Base-by-base conservation (phyloP, 2,329 filamentous ascomycete species). In the Scedosporium minutisporum region DNA sequence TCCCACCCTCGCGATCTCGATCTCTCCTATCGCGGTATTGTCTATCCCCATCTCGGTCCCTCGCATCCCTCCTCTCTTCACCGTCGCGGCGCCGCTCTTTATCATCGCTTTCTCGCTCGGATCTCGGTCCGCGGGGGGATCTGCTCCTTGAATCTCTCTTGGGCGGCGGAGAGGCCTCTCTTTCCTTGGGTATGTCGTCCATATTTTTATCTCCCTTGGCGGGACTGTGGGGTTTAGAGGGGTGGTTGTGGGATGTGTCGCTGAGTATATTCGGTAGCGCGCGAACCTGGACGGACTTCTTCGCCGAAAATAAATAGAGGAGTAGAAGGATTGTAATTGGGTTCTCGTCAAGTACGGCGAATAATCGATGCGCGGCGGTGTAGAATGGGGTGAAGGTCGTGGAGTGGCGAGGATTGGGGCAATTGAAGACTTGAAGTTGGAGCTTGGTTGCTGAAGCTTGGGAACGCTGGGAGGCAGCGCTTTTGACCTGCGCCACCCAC, bases 11-110 rank as follows among this genome's bases (percentile, higher is more conserved):
- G 23, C 51, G 51, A 23, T 55, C 51, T 23, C 44, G n/a, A 18
- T 14, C 44, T 12, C 44, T 23, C 48, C 46, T 57, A 41, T 38
- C 60, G 10, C 60, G 27, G 48, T 61, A 55, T 38, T 44, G 27
- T 16, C 21, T 41, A 25, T 25, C 51, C 51, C 51, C 12, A 14
- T 55, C 51, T 16, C 58, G 58, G 58, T 60, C 58, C 7, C 58
- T 44, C 58, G 21, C 21, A 27, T 53, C 59, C 23, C 27, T n/a
- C 12, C 9, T 25, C 18, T 46, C 44, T 18, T 55, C 44, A 9
- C 59, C 44, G 25, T 61, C 59, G n/a, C 59, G 42, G 59, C 44
- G 59, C 27, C 16, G 44, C 12, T 27, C 44, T n/a, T 57, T 58
- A 27, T 55, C 51, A 9, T 23, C 27, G n/a, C 16, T 10, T 3